These are phyloP conservation scores for Boletus reticuloceps DNA, from an alignment of 768 basidiomycete genomes.

Conservation along the genomic window DNA sequence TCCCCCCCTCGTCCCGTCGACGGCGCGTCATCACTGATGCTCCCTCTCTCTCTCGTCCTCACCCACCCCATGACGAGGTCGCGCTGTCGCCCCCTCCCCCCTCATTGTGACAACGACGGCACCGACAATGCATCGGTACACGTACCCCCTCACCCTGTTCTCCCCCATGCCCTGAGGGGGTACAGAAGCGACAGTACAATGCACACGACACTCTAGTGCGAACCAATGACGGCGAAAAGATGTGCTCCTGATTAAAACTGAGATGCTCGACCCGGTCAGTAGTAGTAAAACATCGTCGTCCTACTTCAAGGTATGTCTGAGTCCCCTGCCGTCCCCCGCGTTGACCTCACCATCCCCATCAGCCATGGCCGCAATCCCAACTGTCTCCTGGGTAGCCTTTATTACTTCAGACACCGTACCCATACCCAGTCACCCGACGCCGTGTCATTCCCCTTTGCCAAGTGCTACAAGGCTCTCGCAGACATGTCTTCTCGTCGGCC, in stretches of 20 bases:
- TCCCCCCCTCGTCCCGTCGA: too few relatives aligned
- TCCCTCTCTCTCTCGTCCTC: too few relatives aligned
- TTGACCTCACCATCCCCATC: slow-evolving; percentile 2
- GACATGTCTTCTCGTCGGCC: slow-evolving; percentile 39
- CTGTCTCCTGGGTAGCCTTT: slow-evolving; percentile 70
- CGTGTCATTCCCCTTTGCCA: slow-evolving; percentile 36
- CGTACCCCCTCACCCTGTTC: too few relatives aligned
- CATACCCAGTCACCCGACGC: slow-evolving; percentile 50
- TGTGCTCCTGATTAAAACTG: slow-evolving; percentile 5
- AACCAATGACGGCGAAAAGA: slow-evolving; percentile 6
- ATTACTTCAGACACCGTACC: slow-evolving; percentile 61
- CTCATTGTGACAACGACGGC: too few relatives aligned
- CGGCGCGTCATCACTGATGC: too few relatives aligned
- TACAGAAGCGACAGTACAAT: too few relatives aligned
- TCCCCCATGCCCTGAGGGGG: too few relatives aligned
- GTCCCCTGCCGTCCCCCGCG: not conserved
- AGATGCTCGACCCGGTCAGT: not conserved
- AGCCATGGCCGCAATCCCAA: slow-evolving; percentile 29
- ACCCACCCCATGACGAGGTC: too few relatives aligned
- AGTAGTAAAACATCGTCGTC: not conserved
- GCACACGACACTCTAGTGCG: too few relatives aligned
- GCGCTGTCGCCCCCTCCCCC: too few relatives aligned
- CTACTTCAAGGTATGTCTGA: slow-evolving; percentile 4
- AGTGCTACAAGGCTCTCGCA: slow-evolving; percentile 30
- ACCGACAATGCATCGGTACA: too few relatives aligned